Evolutionary conservation across 371 early-diverging fungal species (phyloP).

Genomic region (Mortierella sp.): DNA sequence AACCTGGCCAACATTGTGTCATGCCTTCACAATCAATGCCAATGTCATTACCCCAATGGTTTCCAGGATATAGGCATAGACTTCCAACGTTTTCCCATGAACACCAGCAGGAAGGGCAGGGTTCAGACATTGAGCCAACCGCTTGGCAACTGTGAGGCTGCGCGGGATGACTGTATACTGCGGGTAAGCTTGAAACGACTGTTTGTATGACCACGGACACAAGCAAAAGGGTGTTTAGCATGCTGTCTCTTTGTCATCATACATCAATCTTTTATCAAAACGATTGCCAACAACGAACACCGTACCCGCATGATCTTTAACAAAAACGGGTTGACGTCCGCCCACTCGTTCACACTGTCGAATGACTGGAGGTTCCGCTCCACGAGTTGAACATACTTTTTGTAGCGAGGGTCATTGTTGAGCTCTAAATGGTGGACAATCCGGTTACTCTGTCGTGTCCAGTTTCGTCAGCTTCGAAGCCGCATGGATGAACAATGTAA

Average conservation of each 20-base stretch:
- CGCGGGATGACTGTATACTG: conserved; percentile 84
- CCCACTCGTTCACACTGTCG: conserved; percentile 94
- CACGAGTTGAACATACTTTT: conserved; percentile 82
- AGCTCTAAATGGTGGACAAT: conserved; percentile 30
- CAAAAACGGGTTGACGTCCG: conserved; percentile 93
- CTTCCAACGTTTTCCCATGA: conserved; percentile 95
- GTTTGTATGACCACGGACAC: conserved; percentile 22
- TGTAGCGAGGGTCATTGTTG: conserved; percentile 77
- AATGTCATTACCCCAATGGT: conserved; percentile 75
- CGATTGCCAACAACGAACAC: background rate
- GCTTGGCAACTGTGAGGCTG: conserved; percentile 90
- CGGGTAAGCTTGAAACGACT: conserved; percentile 84
- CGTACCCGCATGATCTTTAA: conserved; percentile 82
- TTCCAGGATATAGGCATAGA: conserved; percentile 89
- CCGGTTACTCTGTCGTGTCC: no score
- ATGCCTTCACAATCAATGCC: background rate
- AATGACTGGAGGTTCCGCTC: conserved; percentile 90
- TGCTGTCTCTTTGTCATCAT: background rate
- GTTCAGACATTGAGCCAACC: conserved; percentile 98
- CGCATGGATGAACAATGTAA: background rate
- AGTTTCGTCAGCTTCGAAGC: no score
- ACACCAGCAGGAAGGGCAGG: conserved; percentile 99
- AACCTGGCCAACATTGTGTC: no score
- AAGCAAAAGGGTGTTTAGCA: conserved; percentile 2
- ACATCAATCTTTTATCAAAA: background rate